Evolutionary conservation across 148 eudicot genomes (phyloP), one percentile per base, ranked within the genome.

Genomic region (Persicaria tinctoria): DNA sequence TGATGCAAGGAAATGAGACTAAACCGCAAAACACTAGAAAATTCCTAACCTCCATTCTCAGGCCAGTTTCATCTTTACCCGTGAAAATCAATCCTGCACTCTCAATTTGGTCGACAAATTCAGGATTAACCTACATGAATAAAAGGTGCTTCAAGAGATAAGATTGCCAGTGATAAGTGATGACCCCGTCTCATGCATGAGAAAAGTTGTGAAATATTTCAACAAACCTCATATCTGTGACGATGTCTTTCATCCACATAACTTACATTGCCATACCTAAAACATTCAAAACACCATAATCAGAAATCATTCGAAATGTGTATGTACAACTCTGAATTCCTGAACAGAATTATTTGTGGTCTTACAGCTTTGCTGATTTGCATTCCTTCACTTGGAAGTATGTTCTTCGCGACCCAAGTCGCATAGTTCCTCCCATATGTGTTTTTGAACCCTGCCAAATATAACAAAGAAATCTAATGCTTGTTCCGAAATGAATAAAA

Each of bases 381-480:
- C 92, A 87, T 70, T 88, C 86, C 51, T 81, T 75, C 27, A 78
- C 85, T 46, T 87, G 91, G 82, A 95, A 92, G 70, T 85, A 87
- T 75, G 99, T 95, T 75, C 87, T 90, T 82, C 99, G 89, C 12
- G 99, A 89, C 84, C 99, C 99, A 69, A 95, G 97, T 44, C 99
- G 87, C 99, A 95, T 95, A 10, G 99, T 95, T 69, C 90, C 99
- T 76, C 99, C 99, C 99, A 95, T 95, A 77, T 92, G 99, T 57
- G 99, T 95, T 80, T 87, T 90, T 51, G 97, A 95, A 79, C 97
- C 99, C 99, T 95, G 83, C 51, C 64, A 73, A 11, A 75, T 55
- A 57, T 70, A 63, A 71, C 46, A 18, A 66, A 66, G 70, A 66
- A 4, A 18, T 4, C 44, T 41, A 41, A 17, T 63, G 16, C n/a